phyloP scores from a whole-genome alignment of 371 early-diverging fungal genomes.

The Mortierella polycephala region DNA sequence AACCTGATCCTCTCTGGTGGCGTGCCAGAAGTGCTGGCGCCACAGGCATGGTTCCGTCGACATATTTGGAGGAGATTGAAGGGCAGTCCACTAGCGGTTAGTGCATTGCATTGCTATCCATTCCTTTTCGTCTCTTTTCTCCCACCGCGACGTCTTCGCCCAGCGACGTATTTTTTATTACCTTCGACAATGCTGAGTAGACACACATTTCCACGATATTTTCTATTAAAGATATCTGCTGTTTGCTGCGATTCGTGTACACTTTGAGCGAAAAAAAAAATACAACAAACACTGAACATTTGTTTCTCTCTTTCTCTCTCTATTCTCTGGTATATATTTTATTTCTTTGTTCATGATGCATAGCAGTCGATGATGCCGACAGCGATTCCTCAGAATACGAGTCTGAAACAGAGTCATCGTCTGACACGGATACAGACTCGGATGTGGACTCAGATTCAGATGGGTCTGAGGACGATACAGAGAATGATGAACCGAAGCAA shows the following conservation, averaged over 20 bases:
- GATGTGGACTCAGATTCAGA: slow-evolving; percentile 28
- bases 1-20: slow-evolving; percentile 72
- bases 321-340: background rate
- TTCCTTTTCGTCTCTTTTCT: slow-evolving; percentile 1
- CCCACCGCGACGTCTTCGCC: too few species aligned
- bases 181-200: too few species aligned
- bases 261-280: slow-evolving; percentile 3
- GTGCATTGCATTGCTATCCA: slow-evolving; percentile 36
- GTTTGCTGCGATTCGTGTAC: slow-evolving; percentile 1
- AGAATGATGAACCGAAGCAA: background rate
- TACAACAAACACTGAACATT: slow-evolving; percentile 20
- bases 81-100: slow-evolving; percentile 54
- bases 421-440: slow-evolving; percentile 18
- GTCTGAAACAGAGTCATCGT: background rate
- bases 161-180: background rate
- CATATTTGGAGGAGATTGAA: slow-evolving; percentile 67
- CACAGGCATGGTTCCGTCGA: slow-evolving; percentile 65
- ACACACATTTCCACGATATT: too few species aligned
- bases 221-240: slow-evolving; percentile 22
- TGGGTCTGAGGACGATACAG: slow-evolving; percentile 4
- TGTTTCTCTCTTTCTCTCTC: slow-evolving; percentile 9
- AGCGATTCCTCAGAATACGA: slow-evolving; percentile 35
- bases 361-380: slow-evolving; percentile 4
- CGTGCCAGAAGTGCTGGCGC: slow-evolving; percentile 61
- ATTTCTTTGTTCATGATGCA: background rate